A percentile compares a stretch with the other conserved stretches of the same genome.
Conservation (phyloP, 2,329 filamentous ascomycete species). For the Lasiodiplodia gonubiensis region DNA sequence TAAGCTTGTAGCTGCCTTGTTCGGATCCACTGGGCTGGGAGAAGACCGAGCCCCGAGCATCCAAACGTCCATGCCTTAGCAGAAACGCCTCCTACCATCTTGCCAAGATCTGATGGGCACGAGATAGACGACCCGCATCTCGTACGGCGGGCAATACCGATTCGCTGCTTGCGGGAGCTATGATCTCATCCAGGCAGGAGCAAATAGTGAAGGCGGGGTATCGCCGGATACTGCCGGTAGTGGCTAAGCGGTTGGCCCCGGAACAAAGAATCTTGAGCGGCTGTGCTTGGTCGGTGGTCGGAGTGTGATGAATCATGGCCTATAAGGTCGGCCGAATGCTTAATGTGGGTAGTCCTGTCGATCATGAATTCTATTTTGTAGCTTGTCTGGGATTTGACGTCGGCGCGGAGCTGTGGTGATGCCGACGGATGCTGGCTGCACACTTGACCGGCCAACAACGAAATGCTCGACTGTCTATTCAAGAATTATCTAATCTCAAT, state of each 20-base stretch:
- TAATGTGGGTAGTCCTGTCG: background rate
- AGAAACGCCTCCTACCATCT: background rate
- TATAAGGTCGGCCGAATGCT: constrained; percentile 2
- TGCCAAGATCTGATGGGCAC: background rate
- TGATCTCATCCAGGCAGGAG: background rate
- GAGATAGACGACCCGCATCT: background rate
- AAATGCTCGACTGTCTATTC: background rate
- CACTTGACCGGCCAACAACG: background rate
- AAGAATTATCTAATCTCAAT: background rate
- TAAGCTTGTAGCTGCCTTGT: background rate
- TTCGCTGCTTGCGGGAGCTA: background rate
- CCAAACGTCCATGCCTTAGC: background rate
- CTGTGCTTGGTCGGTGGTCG: background rate
- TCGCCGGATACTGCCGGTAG: constrained; percentile 2
- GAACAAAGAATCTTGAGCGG: background rate
- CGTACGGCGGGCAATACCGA: background rate
- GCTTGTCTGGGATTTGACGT: background rate
- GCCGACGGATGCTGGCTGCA: background rate
- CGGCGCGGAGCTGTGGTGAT: background rate
- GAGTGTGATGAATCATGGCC: background rate
- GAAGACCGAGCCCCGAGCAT: background rate
- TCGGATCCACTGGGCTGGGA: background rate
- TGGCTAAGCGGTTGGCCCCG: background rate
- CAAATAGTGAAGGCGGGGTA: background rate
- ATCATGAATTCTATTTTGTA: background rate